A percentile compares a stretch with the other conserved stretches of the same genome.
Evolutionary conservation across 1,284 basidiomycete species (phyloP).

Genomic region (Trametes pubescens): DNA sequence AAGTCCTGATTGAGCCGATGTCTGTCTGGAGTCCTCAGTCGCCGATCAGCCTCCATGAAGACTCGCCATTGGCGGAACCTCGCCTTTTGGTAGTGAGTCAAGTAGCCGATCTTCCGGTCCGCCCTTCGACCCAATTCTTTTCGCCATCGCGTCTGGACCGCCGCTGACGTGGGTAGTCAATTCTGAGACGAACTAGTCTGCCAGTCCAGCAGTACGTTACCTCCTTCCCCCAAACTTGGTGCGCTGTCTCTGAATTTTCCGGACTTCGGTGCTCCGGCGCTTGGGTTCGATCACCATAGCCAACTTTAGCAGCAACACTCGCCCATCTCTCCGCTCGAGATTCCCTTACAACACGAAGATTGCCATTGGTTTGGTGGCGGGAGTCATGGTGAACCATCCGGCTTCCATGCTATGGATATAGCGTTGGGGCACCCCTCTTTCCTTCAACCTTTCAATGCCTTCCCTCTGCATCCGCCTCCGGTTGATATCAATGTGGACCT

Average conservation of each 20-base stretch:
- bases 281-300: slow-evolving; percentile 19
- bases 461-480: slow-evolving; percentile 23
- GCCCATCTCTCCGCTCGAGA: slow-evolving; percentile 24
- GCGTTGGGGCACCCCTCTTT: slow-evolving; percentile 25
- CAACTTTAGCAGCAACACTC: slow-evolving; percentile 12
- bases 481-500: slow-evolving; percentile 18
- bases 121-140: slow-evolving; percentile 11
- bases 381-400: not conserved
- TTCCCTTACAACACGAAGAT: slow-evolving; percentile 15
- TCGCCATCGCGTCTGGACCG: not conserved
- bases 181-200: slow-evolving; percentile 25
- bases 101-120: slow-evolving; percentile 16
- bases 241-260: slow-evolving; percentile 20
- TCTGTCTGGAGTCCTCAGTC: slow-evolving; percentile 33
- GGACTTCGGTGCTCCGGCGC: slow-evolving; percentile 7
- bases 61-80: slow-evolving; percentile 17
- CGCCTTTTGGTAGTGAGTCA: slow-evolving; percentile 1
- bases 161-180: slow-evolving; percentile 14
- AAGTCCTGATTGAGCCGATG: slow-evolving; percentile 34
- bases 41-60: slow-evolving; percentile 32
- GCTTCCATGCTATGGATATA: not conserved
- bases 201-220: slow-evolving; percentile 26
- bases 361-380: slow-evolving; percentile 20
- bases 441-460: slow-evolving; percentile 23
- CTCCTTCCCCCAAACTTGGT: slow-evolving; percentile 24